Conservation (phyloP, 345 rosid genomes). For the Odontarrhena argentea region DNA sequence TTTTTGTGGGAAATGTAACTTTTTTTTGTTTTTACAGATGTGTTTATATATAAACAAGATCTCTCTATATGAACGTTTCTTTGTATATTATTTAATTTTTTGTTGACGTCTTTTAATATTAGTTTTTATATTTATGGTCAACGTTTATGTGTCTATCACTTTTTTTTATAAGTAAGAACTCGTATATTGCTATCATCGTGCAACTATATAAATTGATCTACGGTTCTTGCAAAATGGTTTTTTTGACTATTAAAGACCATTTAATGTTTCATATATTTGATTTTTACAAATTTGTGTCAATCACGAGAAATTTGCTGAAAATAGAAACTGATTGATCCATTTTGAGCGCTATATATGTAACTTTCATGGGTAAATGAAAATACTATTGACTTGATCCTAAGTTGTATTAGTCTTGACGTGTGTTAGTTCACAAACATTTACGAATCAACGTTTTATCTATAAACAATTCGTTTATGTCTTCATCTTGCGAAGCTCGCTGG, state of each 20-base stretch:
- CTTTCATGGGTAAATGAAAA: no score
- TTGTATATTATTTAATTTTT: not conserved
- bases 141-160: not conserved
- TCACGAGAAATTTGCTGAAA: no score
- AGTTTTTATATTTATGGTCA: not conserved
- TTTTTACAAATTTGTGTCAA: no score
- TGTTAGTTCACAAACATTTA: constrained; percentile 10
- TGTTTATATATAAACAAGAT: no score
- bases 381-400: not conserved
- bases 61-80: not conserved
- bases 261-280: no score
- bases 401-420: constrained; percentile 21
- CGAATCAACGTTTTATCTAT: constrained; percentile 1
- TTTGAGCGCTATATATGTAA: no score
- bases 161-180: not conserved
- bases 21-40: no score
- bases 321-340: no score
- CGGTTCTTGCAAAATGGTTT: no score
- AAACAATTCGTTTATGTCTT: not conserved
- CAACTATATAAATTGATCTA: not conserved
- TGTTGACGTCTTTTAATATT: constrained; percentile 24
- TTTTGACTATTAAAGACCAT: no score
- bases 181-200: constrained; percentile 2
- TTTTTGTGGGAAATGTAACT: no score
- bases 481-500: constrained; percentile 22